Conservation (phyloP, 202 grass and related monocot species). For the Cymbopogon flexuosus region DNA sequence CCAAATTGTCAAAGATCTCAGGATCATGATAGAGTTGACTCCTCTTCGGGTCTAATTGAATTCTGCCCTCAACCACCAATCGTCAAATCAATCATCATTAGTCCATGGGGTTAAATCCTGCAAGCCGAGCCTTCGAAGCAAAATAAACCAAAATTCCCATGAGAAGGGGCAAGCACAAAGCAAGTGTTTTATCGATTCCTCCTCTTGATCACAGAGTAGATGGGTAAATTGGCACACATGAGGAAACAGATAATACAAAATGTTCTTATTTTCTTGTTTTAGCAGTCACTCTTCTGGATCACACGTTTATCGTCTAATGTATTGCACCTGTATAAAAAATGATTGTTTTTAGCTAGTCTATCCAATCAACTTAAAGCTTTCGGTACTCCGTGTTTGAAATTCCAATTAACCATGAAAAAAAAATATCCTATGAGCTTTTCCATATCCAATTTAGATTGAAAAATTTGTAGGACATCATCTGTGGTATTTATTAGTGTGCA, state of each 20-base stretch:
- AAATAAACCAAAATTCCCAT: neutral
- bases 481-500: neutral
- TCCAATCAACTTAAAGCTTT: neutral
- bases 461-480: neutral
- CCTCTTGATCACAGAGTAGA: neutral
- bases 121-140: neutral
- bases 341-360: neutral
- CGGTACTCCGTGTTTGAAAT: neutral
- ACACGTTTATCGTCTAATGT: neutral
- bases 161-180: neutral
- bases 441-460: neutral
- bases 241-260: neutral
- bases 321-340: neutral
- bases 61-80: neutral
- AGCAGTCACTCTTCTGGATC: neutral
- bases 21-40: neutral
- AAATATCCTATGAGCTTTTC: neutral
- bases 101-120: neutral
- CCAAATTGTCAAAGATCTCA: neutral
- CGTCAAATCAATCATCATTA: neutral
- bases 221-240: neutral
- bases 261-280: neutral
- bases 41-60: neutral
- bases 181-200: neutral
- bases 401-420: neutral